Base-by-base conservation (phyloP, 2,329 filamentous ascomycete genomes). In the Arthrobotrys entomopaga region DNA sequence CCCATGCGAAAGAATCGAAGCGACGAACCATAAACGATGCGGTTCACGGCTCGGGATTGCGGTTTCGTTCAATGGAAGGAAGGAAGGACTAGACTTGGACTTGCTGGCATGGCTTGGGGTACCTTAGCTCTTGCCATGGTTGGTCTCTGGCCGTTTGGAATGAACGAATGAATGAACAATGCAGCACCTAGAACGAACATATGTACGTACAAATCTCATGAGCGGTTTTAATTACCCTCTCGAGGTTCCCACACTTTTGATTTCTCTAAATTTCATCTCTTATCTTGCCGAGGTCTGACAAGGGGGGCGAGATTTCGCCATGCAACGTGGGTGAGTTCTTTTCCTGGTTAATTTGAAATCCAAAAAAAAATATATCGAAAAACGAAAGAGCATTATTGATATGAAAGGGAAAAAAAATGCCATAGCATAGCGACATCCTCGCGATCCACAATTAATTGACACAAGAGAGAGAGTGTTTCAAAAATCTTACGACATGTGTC, bases 11-110 rank as follows among this genome's bases (percentile, higher is more conserved):
- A 61, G 56, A 34, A 34, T 1, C 6, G 29, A 34, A 34, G 29
- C 3, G 29, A 46, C 49, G 58, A 61, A 40, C 29, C 52, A 49
- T 57, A 34, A 50, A 22, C 3, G 46, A 19, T n/a, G 46, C 65
- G 65, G 65, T 69, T 61, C 48, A 69, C 65, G 65, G 65, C 65
- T 61, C 57, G 57, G 65, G 56, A 69, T 69, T 60, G 56, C 65
- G 65, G 65, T 43, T 11, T 43, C 34, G 15, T 34, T 46, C 20
- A 13, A 56, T 19, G 16, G n/a, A 26, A n/a, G 20, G 42, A 40
- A 34, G 1, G n/a, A n/a, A n/a, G n/a, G n/a, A n/a, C n/a, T n/a
- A n/a, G n/a, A n/a, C n/a, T n/a, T n/a, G n/a, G 29, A 10, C 42
- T 19, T 13, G 42, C 42, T 19, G 8, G 15, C 13, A 13, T 5